Percentiles rank a stretch among this genome's conserved stretches.
phyloP scores from a whole-genome alignment of 2,329 filamentous ascomycete genomes.

The Pyrenochaeta sp. region DNA sequence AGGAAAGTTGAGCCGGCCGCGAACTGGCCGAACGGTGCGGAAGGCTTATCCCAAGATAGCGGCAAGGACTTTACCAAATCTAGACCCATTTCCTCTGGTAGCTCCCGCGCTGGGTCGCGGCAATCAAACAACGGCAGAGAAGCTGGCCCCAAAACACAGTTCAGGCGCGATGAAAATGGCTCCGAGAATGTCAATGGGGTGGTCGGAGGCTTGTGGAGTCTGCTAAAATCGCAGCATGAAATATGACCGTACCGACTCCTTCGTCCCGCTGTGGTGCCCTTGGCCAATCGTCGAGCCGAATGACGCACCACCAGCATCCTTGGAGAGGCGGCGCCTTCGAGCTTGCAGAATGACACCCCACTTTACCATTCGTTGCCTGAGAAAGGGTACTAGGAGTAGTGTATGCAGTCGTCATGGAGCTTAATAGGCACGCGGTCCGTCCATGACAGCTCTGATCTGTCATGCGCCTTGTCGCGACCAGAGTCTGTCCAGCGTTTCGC shows the following conservation, averaged over 20 bases:
- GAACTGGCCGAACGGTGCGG: background rate
- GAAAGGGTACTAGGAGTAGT: background rate
- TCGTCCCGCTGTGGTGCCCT: background rate
- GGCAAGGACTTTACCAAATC: too few species aligned
- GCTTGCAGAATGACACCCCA: conserved; percentile 8
- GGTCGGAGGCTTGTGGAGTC: too few species aligned
- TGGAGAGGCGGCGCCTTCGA: conserved; percentile 3
- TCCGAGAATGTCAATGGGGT: too few species aligned
- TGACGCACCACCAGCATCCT: conserved; percentile 10
- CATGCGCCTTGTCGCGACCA: background rate
- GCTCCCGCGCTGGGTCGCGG: background rate
- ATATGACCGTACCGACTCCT: too few species aligned
- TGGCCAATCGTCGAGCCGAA: conserved; percentile 7
- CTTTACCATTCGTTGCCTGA: conserved; percentile 3
- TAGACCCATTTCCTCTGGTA: background rate
- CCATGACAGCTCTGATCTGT: background rate
- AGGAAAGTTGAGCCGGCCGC: background rate
- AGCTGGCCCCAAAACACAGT: too few species aligned
- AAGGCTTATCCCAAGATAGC: background rate
- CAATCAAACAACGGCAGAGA: too few species aligned
- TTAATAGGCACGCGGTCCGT: background rate
- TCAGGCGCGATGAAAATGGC: too few species aligned
- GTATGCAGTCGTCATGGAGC: background rate
- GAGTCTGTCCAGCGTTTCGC: background rate
- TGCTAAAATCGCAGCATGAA: too few species aligned